A percentile compares a stretch with the other conserved stretches of the same genome.
phyloP scores from a whole-genome alignment of 768 basidiomycete genomes.

The Phallus indusiatus region DNA sequence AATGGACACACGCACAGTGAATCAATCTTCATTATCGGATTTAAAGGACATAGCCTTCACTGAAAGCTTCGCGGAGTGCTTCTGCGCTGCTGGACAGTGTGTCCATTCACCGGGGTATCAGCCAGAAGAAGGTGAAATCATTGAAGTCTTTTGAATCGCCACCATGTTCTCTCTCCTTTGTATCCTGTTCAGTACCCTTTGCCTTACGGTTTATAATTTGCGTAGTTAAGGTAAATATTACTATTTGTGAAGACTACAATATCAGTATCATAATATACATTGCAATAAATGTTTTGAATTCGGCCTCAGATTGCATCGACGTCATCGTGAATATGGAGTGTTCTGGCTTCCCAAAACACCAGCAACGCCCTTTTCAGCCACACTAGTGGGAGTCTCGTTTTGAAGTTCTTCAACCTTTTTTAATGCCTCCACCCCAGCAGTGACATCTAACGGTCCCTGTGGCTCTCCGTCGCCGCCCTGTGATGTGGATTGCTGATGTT shows the following conservation, averaged over 20 bases:
- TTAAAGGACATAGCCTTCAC: background rate
- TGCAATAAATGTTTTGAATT: no score
- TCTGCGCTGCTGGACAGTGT: background rate
- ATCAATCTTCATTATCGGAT: no score
- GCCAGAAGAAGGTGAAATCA: background rate
- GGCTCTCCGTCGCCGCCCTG: background rate
- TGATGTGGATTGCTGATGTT: background rate
- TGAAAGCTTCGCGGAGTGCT: background rate
- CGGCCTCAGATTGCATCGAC: no score
- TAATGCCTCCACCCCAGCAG: background rate
- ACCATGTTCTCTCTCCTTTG: no score
- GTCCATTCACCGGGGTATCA: background rate
- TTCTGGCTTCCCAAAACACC: background rate
- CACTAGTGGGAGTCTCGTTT: background rate
- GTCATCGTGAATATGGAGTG: background rate
- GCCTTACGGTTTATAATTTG: no score
- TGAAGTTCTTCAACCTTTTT: constrained; percentile 25
- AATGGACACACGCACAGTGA: no score
- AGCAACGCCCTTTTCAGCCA: background rate
- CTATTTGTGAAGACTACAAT: no score
- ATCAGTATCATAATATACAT: no score
- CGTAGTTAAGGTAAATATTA: no score
- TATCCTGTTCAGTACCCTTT: no score
- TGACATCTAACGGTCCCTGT: background rate
- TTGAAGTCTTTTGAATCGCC: background rate